These are phyloP conservation scores for Micromonas commoda DNA, from an alignment of 139 green algal species.

Conservation along the genomic window DNA sequence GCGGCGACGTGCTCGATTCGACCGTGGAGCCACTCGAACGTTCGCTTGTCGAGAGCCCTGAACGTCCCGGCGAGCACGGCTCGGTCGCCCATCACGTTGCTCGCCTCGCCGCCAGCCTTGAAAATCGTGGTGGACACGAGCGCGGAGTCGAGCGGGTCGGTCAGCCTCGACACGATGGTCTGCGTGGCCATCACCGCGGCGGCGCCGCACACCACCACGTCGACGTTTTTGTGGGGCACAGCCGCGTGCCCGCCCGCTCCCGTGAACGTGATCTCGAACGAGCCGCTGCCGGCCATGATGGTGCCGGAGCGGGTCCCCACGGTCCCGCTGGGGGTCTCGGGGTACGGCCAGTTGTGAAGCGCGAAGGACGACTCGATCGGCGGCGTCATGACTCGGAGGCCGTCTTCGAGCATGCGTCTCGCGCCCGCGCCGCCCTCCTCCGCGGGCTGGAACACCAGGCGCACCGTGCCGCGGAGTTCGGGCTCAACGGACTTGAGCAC, in stretches of 20 bases:
- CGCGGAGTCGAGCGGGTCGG: conserved; percentile 63
- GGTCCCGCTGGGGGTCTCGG: conserved; percentile 47
- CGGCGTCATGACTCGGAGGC: conserved; percentile 35
- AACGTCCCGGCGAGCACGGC: conserved; percentile 66
- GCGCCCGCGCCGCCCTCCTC: conserved; percentile 23
- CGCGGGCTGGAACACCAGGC: conserved; percentile 75
- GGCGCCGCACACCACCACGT: conserved; percentile 70
- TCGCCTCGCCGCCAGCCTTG: conserved; percentile 47
- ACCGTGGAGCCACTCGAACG: background rate
- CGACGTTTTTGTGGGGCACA: conserved; percentile 69
- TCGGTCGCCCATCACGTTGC: conserved; percentile 80
- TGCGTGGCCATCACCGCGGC: conserved; percentile 65
- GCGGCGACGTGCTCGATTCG: background rate
- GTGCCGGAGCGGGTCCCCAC: conserved; percentile 56
- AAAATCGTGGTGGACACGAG: conserved; percentile 74
- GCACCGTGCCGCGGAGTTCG: conserved; percentile 42
- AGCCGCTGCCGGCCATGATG: conserved; percentile 69
- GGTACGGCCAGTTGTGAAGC: conserved; percentile 52
- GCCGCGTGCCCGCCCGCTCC: conserved; percentile 74
- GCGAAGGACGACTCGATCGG: conserved; percentile 67
- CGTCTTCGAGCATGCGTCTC: conserved; percentile 21
- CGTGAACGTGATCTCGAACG: conserved; percentile 46
- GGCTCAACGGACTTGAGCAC: no score
- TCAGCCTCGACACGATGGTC: conserved; percentile 74
- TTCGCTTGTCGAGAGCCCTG: conserved; percentile 39